Percentiles rank a stretch among this genome's conserved stretches.
Evolutionary conservation across 1,284 basidiomycete species (phyloP).

Genomic region (Amylostereum areolatum): DNA sequence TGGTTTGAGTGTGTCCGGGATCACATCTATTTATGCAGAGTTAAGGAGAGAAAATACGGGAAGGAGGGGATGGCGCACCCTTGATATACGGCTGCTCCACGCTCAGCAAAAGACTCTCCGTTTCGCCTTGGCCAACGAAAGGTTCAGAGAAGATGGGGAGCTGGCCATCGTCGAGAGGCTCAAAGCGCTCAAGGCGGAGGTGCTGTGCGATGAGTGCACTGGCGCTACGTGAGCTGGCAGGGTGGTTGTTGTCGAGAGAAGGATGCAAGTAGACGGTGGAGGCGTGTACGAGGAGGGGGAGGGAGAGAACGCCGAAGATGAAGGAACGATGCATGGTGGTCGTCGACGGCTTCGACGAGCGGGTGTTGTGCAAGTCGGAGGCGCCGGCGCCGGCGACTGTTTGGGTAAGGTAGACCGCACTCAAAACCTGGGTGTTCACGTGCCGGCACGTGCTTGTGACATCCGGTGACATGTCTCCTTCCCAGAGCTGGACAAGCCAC

Average conservation of each 20-base stretch:
- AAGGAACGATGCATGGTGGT: conserved; percentile 11
- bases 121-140: conserved; percentile 53
- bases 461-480: too few species aligned
- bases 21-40: conserved; percentile 31
- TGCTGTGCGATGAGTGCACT: conserved; percentile 59
- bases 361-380: too few species aligned
- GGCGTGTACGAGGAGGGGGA: conserved; percentile 9
- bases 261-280: conserved; percentile 49
- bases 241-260: conserved; percentile 25
- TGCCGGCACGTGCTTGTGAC: too few species aligned
- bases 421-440: too few species aligned
- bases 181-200: conserved; percentile 62
- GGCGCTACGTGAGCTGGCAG: conserved; percentile 46
- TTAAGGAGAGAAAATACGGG: conserved; percentile 5
- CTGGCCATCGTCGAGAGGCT: conserved; percentile 35
- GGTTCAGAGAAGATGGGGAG: conserved; percentile 29
- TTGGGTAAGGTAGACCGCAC: too few species aligned
- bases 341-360: not conserved
- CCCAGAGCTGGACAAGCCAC: too few species aligned
- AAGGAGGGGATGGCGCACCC: conserved; percentile 34
- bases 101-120: conserved; percentile 48
- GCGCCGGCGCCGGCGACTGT: too few species aligned
- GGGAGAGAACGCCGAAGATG: conserved; percentile 10
- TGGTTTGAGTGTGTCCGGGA: conserved; percentile 40
- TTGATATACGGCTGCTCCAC: conserved; percentile 50